Percentiles rank a stretch among this genome's conserved stretches.
Evolutionary conservation across 176 grass and related monocot species (phyloP).

Genomic region (Calamus simplicifolius): DNA sequence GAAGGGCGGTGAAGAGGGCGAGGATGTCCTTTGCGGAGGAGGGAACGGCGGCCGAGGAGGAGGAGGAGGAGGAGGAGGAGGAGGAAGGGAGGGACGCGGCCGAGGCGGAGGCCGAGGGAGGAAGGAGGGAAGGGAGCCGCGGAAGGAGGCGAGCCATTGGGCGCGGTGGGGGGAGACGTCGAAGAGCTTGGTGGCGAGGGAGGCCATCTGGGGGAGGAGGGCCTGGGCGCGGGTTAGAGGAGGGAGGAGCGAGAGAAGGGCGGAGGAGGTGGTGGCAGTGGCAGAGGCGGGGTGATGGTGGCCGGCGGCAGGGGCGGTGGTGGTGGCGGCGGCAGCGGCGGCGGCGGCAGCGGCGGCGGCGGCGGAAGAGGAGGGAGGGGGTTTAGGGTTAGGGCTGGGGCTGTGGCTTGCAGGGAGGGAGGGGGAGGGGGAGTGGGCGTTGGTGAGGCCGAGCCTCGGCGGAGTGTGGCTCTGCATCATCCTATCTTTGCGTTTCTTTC

Average conservation of each 20-base stretch:
- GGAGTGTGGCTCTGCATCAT: too few species aligned
- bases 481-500: too few species aligned
- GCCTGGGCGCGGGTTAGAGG: conserved; percentile 85
- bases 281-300: not conserved
- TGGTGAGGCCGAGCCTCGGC: too few species aligned
- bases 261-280: conserved; percentile 32
- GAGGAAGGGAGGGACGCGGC: not conserved
- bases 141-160: conserved; percentile 67
- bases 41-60: conserved; percentile 19
- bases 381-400: not conserved
- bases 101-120: conserved; percentile 20
- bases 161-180: conserved; percentile 73
- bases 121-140: conserved; percentile 67
- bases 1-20: conserved; percentile 56
- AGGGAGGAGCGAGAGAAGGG: conserved; percentile 88
- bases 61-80: conserved; percentile 10
- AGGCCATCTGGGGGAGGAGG: conserved; percentile 66
- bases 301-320: not conserved
- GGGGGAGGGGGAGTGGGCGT: too few species aligned
- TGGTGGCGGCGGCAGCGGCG: not conserved
- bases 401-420: too few species aligned
- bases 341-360: conserved; percentile 1
- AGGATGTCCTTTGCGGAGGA: conserved; percentile 62
- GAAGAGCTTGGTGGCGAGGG: conserved; percentile 77
- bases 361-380: not conserved